These are phyloP conservation scores for Corylus heterophylla DNA, from an alignment of 306 rosid species.

Conservation along the genomic window DNA sequence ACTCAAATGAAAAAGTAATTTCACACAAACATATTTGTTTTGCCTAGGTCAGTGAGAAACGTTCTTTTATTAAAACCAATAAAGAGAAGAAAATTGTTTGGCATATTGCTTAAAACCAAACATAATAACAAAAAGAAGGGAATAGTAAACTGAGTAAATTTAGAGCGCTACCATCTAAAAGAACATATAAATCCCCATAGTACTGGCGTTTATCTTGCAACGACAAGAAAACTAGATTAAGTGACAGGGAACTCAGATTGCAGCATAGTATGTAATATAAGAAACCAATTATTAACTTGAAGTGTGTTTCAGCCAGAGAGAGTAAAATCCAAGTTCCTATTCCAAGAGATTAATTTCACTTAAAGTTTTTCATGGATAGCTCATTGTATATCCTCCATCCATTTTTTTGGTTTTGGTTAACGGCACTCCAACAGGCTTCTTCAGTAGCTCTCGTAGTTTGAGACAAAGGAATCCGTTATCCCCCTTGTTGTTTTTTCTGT, in stretches of 20 bases:
- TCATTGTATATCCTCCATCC: no score
- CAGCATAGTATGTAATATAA: background rate
- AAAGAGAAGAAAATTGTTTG: no score
- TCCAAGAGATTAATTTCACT: background rate
- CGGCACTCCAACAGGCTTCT: no score
- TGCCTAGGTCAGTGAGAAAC: background rate
- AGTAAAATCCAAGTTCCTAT: background rate
- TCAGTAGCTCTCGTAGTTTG: no score
- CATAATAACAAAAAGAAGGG: background rate
- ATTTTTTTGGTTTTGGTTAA: no score
- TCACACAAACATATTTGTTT: background rate
- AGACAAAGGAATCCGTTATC: no score
- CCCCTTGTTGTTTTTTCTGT: no score
- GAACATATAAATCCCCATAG: background rate
- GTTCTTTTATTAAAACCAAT: background rate
- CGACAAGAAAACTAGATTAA: background rate
- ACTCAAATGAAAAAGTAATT: background rate
- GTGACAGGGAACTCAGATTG: background rate
- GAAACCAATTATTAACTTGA: background rate
- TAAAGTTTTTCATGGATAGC: no score
- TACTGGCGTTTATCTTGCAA: background rate
- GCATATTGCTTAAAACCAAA: background rate
- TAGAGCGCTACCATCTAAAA: background rate
- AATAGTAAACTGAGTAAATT: background rate
- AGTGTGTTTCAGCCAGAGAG: background rate